A percentile compares a stretch with the other conserved stretches of the same genome.
phyloP scores from a whole-genome alignment of 305 asterid species.

The Plantago coronopus region DNA sequence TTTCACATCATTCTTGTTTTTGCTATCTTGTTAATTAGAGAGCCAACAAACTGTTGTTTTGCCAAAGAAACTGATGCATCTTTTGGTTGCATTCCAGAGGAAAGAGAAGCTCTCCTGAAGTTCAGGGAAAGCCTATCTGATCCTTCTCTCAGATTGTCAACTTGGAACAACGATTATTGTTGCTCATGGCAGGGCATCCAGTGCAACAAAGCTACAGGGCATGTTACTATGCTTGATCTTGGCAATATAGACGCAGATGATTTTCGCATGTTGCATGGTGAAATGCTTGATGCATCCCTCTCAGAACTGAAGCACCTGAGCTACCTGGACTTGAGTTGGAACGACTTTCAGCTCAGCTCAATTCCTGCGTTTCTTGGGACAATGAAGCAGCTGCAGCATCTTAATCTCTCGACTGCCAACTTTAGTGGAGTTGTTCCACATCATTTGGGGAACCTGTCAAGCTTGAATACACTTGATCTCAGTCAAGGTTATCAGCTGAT shows the following conservation, averaged over 20 bases:
- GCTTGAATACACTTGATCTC: constrained; percentile 12
- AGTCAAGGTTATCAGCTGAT: neutral
- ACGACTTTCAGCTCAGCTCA: too few relatives aligned
- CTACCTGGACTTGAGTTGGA: too few relatives aligned
- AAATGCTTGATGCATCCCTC: constrained; percentile 14
- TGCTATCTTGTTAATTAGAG: neutral
- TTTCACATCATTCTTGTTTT: neutral
- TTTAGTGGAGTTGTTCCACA: constrained; percentile 10
- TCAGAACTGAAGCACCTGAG: neutral
- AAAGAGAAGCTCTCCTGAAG: constrained; percentile 14
- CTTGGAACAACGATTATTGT: constrained; percentile 8
- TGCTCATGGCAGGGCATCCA: constrained; percentile 16
- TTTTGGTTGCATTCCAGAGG: neutral
- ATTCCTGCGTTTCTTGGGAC: too few relatives aligned
- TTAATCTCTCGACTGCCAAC: neutral
- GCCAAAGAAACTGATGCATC: neutral
- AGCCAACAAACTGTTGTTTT: neutral
- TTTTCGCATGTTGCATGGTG: neutral
- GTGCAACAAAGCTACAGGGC: constrained; percentile 9
- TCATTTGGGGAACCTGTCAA: constrained; percentile 17
- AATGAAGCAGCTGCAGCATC: constrained; percentile 3
- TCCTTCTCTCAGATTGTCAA: constrained; percentile 1
- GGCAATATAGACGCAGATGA: neutral
- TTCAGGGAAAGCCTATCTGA: constrained; percentile 5
- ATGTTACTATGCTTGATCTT: constrained; percentile 6